Evolutionary conservation across 2,329 filamentous ascomycete genomes (phyloP).

Genomic region (Dactylonectria macrodidyma): DNA sequence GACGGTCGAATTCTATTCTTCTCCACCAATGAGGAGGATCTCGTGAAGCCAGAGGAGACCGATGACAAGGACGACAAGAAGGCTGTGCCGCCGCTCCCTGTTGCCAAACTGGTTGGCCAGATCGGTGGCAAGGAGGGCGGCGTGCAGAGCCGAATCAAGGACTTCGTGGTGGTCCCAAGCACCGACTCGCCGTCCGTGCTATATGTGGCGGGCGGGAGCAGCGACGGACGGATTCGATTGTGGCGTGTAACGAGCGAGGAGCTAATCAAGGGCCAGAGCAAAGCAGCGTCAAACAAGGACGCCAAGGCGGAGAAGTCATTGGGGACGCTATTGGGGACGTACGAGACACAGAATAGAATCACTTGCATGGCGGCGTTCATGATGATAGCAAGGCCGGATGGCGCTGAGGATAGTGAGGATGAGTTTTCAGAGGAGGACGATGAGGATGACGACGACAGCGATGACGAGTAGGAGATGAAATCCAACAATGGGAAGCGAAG

Average conservation of each 20-base stretch:
- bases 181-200: constrained; percentile 57
- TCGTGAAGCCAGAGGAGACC: constrained; percentile 56
- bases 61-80: constrained; percentile 40
- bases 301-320: constrained; percentile 54
- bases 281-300: constrained; percentile 44
- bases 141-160: constrained; percentile 84
- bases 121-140: constrained; percentile 81
- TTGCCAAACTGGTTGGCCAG: constrained; percentile 80
- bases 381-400: constrained; percentile 80
- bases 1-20: constrained; percentile 91
- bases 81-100: constrained; percentile 58
- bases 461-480: constrained; percentile 46
- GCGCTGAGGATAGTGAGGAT: constrained; percentile 71
- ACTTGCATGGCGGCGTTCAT: constrained; percentile 90
- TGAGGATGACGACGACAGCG: constrained; percentile 56
- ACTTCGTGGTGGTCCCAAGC: constrained; percentile 79
- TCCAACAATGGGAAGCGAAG: no score
- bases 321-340: constrained; percentile 80
- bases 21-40: constrained; percentile 71
- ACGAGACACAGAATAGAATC: constrained; percentile 89
- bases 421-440: constrained; percentile 62
- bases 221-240: constrained; percentile 86
- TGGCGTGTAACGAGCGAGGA: constrained; percentile 74
- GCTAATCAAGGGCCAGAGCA: constrained; percentile 51
- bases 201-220: constrained; percentile 82